Evolutionary conservation across 2,329 filamentous ascomycete genomes (phyloP).

Genomic region (Pseudopyrenochaeta lycopersici): DNA sequence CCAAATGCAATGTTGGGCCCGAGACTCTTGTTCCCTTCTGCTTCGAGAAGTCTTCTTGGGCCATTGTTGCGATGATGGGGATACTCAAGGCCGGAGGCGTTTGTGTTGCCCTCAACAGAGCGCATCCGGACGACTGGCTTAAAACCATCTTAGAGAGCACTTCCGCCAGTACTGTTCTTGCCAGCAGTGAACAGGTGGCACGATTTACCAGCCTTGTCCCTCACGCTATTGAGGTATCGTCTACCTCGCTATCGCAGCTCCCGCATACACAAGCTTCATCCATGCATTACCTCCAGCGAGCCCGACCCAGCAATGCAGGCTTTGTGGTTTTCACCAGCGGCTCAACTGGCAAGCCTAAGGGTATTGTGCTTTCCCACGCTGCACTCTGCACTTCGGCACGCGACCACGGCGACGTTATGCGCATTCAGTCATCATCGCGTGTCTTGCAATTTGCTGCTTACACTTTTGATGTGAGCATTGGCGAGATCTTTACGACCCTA

Average conservation of each 20-base stretch:
- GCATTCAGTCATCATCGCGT: background rate
- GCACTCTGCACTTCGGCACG: constrained; percentile 48
- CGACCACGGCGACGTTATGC: too few species aligned
- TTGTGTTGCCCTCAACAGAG: background rate
- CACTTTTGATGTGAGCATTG: background rate
- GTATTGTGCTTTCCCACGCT: constrained; percentile 67
- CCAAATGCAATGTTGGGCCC: too few species aligned
- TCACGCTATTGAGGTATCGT: too few species aligned
- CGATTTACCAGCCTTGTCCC: too few species aligned
- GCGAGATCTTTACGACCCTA: background rate
- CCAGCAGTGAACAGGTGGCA: too few species aligned
- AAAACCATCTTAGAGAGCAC: background rate
- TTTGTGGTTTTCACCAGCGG: constrained; percentile 67
- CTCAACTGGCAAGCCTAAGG: constrained; percentile 58
- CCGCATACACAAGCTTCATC: too few species aligned
- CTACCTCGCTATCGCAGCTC: too few species aligned
- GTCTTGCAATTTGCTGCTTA: background rate
- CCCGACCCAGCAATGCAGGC: background rate
- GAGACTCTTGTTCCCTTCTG: background rate
- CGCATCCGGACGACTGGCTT: background rate
- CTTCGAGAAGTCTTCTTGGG: background rate
- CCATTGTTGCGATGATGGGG: background rate
- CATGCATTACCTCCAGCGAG: too few species aligned
- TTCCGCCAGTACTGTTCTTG: too few species aligned
- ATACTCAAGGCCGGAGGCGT: background rate